These are phyloP conservation scores for Comarum palustre DNA, from an alignment of 306 rosid genomes.

Conservation along the genomic window DNA sequence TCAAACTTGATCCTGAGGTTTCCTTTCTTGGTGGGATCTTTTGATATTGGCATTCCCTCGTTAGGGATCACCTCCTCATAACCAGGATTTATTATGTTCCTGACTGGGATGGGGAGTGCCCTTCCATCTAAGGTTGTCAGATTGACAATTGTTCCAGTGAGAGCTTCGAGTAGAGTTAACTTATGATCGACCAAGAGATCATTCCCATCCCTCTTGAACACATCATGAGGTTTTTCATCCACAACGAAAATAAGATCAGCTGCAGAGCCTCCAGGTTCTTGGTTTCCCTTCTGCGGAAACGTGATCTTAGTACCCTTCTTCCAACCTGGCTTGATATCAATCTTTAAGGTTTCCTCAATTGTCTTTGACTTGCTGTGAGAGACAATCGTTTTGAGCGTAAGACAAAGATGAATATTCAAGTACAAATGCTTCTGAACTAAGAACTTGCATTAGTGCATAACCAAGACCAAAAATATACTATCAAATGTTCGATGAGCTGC, in stretches of 20 bases:
- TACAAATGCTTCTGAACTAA: background rate
- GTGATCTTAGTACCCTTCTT: conserved; percentile 70
- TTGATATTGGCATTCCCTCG: conserved; percentile 78
- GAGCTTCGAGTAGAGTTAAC: conserved; percentile 61
- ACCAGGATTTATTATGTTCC: conserved; percentile 61
- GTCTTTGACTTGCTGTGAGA: conserved; percentile 42
- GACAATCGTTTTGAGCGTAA: conserved; percentile 12
- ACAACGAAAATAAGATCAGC: conserved; percentile 62
- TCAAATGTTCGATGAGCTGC: background rate
- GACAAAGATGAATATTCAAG: background rate
- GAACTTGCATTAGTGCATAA: background rate
- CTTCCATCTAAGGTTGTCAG: conserved; percentile 67
- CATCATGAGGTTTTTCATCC: conserved; percentile 60
- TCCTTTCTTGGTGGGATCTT: conserved; percentile 64
- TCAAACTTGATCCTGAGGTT: conserved; percentile 63
- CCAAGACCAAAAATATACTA: too few species aligned
- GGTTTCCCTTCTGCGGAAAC: conserved; percentile 64
- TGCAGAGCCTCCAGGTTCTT: conserved; percentile 45
- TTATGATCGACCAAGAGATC: conserved; percentile 46
- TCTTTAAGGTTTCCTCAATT: conserved; percentile 56
- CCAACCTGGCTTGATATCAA: conserved; percentile 73
- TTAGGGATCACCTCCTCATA: conserved; percentile 43
- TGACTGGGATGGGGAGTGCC: conserved; percentile 36
- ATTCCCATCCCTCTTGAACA: conserved; percentile 63
- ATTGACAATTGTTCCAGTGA: conserved; percentile 45